phyloP scores from a whole-genome alignment of 768 basidiomycete species.

The Termitomyces sp. region DNA sequence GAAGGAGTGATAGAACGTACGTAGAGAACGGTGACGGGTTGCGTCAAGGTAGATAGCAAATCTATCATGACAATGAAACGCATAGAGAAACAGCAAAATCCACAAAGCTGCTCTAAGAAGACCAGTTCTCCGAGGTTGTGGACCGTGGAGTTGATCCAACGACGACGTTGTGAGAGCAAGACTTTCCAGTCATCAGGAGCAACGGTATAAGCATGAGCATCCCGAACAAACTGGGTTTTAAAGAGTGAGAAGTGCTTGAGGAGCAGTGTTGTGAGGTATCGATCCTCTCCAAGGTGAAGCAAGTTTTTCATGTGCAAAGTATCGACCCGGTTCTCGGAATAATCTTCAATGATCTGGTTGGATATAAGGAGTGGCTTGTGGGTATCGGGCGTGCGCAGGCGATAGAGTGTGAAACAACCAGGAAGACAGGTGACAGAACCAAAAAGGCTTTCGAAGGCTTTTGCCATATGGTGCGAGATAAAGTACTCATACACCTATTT shows the following conservation, averaged over 20 bases:
- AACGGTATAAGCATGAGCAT: conserved; percentile 91
- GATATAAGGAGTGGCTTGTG: conserved; percentile 94
- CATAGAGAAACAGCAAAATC: conserved; percentile 99
- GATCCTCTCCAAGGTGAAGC: conserved; percentile 97
- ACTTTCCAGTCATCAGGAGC: conserved; percentile 96
- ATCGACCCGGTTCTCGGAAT: conserved; percentile 94
- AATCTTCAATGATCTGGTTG: conserved; percentile 87
- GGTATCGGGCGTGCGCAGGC: conserved; percentile 89
- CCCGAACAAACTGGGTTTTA: conserved; percentile 95
- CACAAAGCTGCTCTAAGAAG: conserved; percentile 87
- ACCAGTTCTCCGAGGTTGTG: conserved; percentile 95
- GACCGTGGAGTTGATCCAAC: conserved; percentile 99
- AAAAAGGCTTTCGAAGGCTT: conserved; percentile 95
- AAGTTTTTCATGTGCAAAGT: conserved; percentile 99
- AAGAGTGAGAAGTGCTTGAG: conserved; percentile 92
- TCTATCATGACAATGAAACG: conserved; percentile 98
- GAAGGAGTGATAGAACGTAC: conserved; percentile 42
- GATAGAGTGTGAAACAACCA: conserved; percentile 98
- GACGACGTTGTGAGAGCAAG: conserved; percentile 91
- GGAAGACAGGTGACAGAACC: conserved; percentile 98
- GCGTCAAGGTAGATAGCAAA: conserved; percentile 80
- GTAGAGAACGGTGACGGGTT: conserved; percentile 86
- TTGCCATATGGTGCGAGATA: conserved; percentile 98
- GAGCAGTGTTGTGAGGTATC: conserved; percentile 92
- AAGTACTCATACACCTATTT: conserved; percentile 94